Conservation (phyloP, 768 basidiomycete genomes). For the Gloeopeniophorella convolvens region DNA sequence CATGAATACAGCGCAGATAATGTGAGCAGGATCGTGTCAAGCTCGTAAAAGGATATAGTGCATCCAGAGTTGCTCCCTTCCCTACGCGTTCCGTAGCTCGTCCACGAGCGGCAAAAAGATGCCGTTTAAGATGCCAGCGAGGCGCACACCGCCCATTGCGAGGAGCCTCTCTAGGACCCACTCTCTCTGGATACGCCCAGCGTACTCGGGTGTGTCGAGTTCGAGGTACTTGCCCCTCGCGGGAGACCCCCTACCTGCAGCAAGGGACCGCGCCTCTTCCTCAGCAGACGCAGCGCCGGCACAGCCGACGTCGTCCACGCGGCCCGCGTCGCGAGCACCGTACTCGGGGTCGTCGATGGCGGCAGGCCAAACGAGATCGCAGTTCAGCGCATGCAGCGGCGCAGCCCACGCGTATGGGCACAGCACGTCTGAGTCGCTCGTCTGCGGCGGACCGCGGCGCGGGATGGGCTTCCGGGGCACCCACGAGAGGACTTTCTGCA, state of each 20-base stretch:
- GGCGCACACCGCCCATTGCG: slow-evolving; percentile 74
- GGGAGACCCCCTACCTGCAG: slow-evolving; percentile 18
- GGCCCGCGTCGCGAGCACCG: slow-evolving; percentile 2
- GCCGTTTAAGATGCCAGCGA: slow-evolving; percentile 78
- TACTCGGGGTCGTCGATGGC: slow-evolving; percentile 53
- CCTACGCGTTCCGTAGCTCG: background rate
- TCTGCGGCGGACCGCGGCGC: slow-evolving; percentile 1
- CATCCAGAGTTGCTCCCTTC: too few relatives aligned
- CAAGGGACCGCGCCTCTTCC: slow-evolving; percentile 11
- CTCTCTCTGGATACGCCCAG: slow-evolving; percentile 56
- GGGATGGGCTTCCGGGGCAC: slow-evolving; percentile 7
- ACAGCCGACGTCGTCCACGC: slow-evolving; percentile 4
- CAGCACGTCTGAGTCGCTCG: slow-evolving; percentile 46
- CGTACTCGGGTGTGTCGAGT: slow-evolving; percentile 76
- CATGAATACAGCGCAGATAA: too few relatives aligned
- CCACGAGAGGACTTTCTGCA: background rate
- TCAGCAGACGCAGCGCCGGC: slow-evolving; percentile 10
- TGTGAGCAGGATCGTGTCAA: too few relatives aligned
- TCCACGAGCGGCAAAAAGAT: slow-evolving; percentile 40
- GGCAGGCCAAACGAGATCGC: slow-evolving; percentile 73
- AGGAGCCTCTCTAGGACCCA: slow-evolving; percentile 79
- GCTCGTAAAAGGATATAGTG: too few relatives aligned
- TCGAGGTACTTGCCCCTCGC: slow-evolving; percentile 43
- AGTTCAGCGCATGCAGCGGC: slow-evolving; percentile 71
- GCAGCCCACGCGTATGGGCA: slow-evolving; percentile 80